Evolutionary conservation across 202 grass and related monocot species (phyloP), one percentile per base, ranked within the genome.

Genomic region (Musa balbisiana): DNA sequence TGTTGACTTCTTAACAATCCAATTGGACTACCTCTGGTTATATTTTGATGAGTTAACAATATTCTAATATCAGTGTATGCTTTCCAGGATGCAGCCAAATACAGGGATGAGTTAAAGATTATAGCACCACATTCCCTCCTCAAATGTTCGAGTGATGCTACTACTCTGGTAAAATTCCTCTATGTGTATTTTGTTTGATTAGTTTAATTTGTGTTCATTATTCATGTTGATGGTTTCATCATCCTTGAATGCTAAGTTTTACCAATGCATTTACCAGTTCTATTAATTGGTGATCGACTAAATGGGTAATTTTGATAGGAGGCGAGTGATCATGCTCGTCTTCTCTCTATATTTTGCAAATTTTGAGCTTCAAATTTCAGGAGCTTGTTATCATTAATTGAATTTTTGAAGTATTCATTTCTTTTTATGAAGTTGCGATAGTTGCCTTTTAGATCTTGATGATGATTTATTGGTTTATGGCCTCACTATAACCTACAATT

Each of bases 81-180:
- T 43, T 43, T 33, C 29, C 78, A 96, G 87, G 90, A 97, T 76
- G 93, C 93, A 52, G 82, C 84, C 25, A 90, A 87, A 49, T 93
- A 91, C 66, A 83, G 88, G 81, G 86, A 97, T 78, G 80, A 93
- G 81, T 78, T 97, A 72, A 85, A 79, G 69, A 75, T 89, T 81
- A 55, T 97, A 74, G 90, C 88, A 72, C 93, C 93, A 0, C 90
- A 93, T 71, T 80, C 76, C 64, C 88, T 93, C 69, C 86, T 93
- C 19, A 93, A 86, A 84, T 97, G 90, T 78, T 93, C 90, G 16
- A 91, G 90, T 10, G 88, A 97, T 72, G 90, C 88, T 53, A 93
- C 93, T 58, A 93, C 93, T 79, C 74, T 97, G 80, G 93, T 92
- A 78, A 43, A 53, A 17, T 71, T 83, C 16, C 33, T 73, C 2